A percentile compares a stretch with the other conserved stretches of the same genome.
These are phyloP conservation scores for Venturia effusa DNA, from an alignment of 2,329 filamentous ascomycete genomes.

Conservation along the genomic window DNA sequence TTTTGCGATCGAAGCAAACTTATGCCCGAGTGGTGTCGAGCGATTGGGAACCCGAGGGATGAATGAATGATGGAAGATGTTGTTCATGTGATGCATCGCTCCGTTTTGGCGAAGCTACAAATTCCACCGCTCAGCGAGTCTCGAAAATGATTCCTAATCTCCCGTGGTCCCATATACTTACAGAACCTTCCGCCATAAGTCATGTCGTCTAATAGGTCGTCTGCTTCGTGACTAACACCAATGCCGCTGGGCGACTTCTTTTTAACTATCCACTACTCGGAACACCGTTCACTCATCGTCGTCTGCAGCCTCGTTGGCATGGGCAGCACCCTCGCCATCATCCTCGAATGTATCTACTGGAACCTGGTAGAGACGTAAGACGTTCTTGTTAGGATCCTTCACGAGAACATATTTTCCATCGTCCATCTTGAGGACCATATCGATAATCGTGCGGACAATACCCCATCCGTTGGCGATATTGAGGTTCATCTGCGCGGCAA, in stretches of 20 bases:
- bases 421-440: slow-evolving; percentile 73
- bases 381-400: slow-evolving; percentile 93
- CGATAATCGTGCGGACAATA: slow-evolving; percentile 94
- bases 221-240: background rate
- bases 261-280: background rate
- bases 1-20: background rate
- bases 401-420: slow-evolving; percentile 72
- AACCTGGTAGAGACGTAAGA: slow-evolving; percentile 86
- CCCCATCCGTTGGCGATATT: slow-evolving; percentile 97
- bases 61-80: background rate
- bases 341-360: slow-evolving; percentile 84
- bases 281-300: slow-evolving; percentile 29
- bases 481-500: slow-evolving; percentile 95
- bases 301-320: slow-evolving; percentile 42
- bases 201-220: background rate
- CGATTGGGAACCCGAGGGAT: background rate
- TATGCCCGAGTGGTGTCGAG: background rate
- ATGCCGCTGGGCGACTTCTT: background rate
- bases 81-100: background rate
- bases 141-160: background rate
- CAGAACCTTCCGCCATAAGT: background rate
- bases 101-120: background rate
- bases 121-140: background rate
- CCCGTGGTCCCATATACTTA: background rate
- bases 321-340: slow-evolving; percentile 60